Evolutionary conservation across 331 rosid species (phyloP), one percentile per base, ranked within the genome.

Genomic region (Dryas integrifolia): DNA sequence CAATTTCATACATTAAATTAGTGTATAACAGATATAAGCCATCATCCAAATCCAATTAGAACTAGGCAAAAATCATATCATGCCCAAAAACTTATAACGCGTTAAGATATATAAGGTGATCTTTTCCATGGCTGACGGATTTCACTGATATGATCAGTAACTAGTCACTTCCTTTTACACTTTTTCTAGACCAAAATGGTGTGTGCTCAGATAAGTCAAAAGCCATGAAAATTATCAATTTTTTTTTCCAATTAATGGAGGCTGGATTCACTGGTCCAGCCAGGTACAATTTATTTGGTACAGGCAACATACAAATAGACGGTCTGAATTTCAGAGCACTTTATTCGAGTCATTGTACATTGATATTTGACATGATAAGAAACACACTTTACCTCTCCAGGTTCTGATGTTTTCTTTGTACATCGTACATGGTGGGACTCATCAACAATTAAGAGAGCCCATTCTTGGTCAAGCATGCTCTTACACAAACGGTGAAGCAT

Each of bases 381-480:
- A 59, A 58, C 12, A 61, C 51, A 8, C n/a, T 60, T 63, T 81
- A 91, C 97, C 96, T 94, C 98, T 72, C 85, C 92, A 51, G 96
- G 85, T 85, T 94, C 98, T 70, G 87, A 73, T 61, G 79, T 15
- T 80, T 91, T 94, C 82, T 90, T 91, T 7, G 97, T 73, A 75
- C 97, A 86, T 48, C 98, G 88, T 49, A 94, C 84, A 48, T 91
- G 96, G 85, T 94, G 98, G 76, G 97, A 94, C 80, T 94, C 98
- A 80, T 94, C 98, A 74, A 89, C 88, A 82, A 94, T 86, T 68
- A 91, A n/a, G 67, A 89, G 84, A 84, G 90, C 89, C 98, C 98
- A 94, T 59, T 94, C 88, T 52, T 58, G 87, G 45, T 84, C 86
- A 82, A 91, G 89, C 88, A 91, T 91, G 85, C 88, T 91, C 80